These are phyloP conservation scores for Blastobotrys peoriensis DNA, from an alignment of 805 yeast genomes.

Conservation along the genomic window DNA sequence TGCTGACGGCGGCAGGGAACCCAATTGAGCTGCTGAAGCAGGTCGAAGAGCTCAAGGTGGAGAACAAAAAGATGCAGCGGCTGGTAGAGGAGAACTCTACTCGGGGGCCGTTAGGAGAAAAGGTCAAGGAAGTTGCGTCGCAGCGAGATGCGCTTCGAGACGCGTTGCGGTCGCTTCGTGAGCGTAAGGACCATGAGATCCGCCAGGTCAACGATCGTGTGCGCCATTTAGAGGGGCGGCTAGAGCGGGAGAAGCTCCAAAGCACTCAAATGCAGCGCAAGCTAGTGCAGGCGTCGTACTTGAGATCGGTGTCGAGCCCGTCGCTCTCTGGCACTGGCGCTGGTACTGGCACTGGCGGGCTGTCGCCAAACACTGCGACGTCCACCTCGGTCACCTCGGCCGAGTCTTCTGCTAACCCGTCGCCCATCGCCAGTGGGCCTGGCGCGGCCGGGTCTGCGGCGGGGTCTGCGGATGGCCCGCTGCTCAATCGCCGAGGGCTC, in stretches of 20 bases:
- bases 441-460: conserved; percentile 10
- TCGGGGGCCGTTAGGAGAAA: conserved; percentile 31
- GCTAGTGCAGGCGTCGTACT: conserved; percentile 16
- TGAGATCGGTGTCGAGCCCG: conserved; percentile 6
- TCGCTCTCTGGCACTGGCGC: conserved; percentile 1
- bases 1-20: conserved; percentile 23
- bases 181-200: conserved; percentile 34
- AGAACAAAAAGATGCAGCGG: conserved; percentile 27
- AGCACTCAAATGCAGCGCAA: conserved; percentile 22
- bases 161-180: conserved; percentile 35
- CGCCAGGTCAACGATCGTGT: conserved; percentile 25
- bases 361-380: conserved; percentile 5
- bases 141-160: conserved; percentile 36
- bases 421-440: conserved; percentile 10
- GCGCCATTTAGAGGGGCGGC: conserved; percentile 24
- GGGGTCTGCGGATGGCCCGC: not conserved
- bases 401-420: not conserved
- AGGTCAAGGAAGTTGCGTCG: conserved; percentile 27
- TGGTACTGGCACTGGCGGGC: conserved; percentile 1
- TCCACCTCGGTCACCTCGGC: not conserved
- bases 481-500: not conserved
- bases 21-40: conserved; percentile 28
- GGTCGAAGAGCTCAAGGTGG: conserved; percentile 28
- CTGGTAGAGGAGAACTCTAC: conserved; percentile 28
- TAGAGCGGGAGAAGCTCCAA: conserved; percentile 23